Conservation (phyloP, 2,329 filamentous ascomycete genomes). For the Aureobasidium mangrovei region DNA sequence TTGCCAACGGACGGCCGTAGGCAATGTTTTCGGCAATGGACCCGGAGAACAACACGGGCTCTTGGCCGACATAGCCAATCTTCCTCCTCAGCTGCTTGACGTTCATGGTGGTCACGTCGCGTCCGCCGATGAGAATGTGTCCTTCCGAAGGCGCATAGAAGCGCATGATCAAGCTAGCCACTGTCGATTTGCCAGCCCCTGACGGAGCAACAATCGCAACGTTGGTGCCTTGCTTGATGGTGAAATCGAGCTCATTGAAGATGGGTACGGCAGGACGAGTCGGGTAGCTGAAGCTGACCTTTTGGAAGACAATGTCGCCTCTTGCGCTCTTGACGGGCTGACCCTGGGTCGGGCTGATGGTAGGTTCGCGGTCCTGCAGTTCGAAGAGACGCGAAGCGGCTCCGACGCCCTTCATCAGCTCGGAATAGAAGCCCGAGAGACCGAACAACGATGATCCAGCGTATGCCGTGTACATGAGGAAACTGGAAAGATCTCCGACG, state of each 20-base stretch:
- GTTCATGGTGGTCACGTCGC: conserved; percentile 79
- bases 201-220: conserved; percentile 95
- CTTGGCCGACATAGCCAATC: conserved; percentile 91
- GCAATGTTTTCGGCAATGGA: conserved; percentile 83
- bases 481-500: conserved; percentile 87
- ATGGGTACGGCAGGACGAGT: conserved; percentile 86
- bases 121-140: conserved; percentile 71
- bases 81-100: conserved; percentile 84
- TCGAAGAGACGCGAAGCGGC: conserved; percentile 95
- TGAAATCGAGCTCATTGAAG: conserved; percentile 81
- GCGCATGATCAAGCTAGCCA: conserved; percentile 79
- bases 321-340: conserved; percentile 70
- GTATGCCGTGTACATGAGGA: conserved; percentile 96
- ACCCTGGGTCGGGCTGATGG: conserved; percentile 80
- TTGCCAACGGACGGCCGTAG: conserved; percentile 76
- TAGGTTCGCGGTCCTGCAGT: conserved; percentile 79
- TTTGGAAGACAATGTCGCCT: conserved; percentile 77
- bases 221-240: conserved; percentile 86
- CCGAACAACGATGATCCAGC: conserved; percentile 82
- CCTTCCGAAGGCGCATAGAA: conserved; percentile 83
- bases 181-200: conserved; percentile 92
- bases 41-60: conserved; percentile 85
- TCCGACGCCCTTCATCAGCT: conserved; percentile 97
- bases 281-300: conserved; percentile 85
- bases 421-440: conserved; percentile 90